These are phyloP conservation scores for Monosporascus ibericus DNA, from an alignment of 2,329 filamentous ascomycete species.

Conservation along the genomic window DNA sequence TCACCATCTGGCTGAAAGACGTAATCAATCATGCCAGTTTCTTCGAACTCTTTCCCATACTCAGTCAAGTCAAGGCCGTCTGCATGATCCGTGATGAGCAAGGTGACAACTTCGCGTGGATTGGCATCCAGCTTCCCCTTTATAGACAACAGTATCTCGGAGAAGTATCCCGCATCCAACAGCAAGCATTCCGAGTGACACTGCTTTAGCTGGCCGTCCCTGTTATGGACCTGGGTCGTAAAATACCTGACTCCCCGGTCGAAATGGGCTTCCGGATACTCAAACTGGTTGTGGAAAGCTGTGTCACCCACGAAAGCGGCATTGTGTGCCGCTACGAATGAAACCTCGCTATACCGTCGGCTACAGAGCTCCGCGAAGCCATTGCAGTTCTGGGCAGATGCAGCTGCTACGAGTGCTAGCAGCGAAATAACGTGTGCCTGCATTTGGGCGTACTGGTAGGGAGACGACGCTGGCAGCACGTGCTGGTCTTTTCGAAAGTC, in stretches of 20 bases:
- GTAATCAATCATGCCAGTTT: constrained; percentile 49
- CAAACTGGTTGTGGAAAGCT: constrained; percentile 65
- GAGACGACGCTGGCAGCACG: not conserved
- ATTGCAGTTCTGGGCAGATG: constrained; percentile 54
- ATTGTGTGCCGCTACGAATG: constrained; percentile 72
- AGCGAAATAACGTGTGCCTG: not conserved
- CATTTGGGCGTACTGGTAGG: not conserved
- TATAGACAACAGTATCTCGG: constrained; percentile 57
- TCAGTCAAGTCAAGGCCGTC: constrained; percentile 51
- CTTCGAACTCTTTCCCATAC: constrained; percentile 48
- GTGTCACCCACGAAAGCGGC: constrained; percentile 63
- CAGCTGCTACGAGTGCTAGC: not conserved
- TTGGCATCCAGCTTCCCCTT: constrained; percentile 64
- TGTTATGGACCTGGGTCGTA: constrained; percentile 64
- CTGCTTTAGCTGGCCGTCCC: constrained; percentile 53
- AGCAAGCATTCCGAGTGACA: constrained; percentile 65
- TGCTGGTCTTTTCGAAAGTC: not conserved
- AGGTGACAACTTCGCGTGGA: constrained; percentile 68
- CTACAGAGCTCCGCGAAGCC: constrained; percentile 71
- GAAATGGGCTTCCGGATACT: constrained; percentile 65
- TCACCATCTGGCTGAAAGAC: constrained; percentile 45
- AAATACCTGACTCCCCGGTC: constrained; percentile 66
- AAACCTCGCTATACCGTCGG: constrained; percentile 68
- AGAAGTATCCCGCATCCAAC: constrained; percentile 62
- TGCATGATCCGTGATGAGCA: constrained; percentile 57